Conservation (phyloP, 352 stramenopile genomes). For the Phytophthora syringae region DNA sequence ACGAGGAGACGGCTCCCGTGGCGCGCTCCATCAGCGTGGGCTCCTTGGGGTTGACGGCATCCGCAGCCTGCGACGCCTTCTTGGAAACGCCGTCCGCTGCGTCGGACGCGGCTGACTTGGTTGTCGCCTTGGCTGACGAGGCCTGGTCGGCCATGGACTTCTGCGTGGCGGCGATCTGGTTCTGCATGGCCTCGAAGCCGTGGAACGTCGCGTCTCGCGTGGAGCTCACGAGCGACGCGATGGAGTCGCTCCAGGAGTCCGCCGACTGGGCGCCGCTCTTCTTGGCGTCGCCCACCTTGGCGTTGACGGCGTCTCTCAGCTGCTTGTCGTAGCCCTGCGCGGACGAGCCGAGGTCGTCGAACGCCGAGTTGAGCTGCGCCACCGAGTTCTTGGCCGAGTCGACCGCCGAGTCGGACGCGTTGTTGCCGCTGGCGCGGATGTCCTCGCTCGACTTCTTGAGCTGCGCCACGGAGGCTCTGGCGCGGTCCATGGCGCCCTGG, state of each 20-base stretch:
- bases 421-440: slow-evolving; percentile 19
- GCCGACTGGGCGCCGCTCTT: slow-evolving; percentile 22
- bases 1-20: slow-evolving; percentile 15
- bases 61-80: slow-evolving; percentile 28
- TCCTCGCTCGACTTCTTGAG: slow-evolving; percentile 33
- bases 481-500: slow-evolving; percentile 42
- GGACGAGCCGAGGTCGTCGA: slow-evolving; percentile 33
- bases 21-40: slow-evolving; percentile 39
- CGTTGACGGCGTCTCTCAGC: slow-evolving; percentile 18
- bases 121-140: slow-evolving; percentile 9
- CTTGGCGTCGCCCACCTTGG: slow-evolving; percentile 31
- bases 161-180: slow-evolving; percentile 34
- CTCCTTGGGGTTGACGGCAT: background rate
- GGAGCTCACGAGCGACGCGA: slow-evolving; percentile 34
- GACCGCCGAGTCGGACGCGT: background rate
- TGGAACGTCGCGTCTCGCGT: slow-evolving; percentile 43
- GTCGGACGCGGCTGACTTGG: background rate
- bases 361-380: slow-evolving; percentile 32
- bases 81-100: slow-evolving; percentile 8
- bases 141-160: slow-evolving; percentile 34
- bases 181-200: slow-evolving; percentile 48
- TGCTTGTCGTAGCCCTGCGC: slow-evolving; percentile 19
- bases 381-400: slow-evolving; percentile 37
- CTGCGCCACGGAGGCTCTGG: slow-evolving; percentile 24
- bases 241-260: slow-evolving; percentile 31